Evolutionary conservation across 1,139 yeast genomes (phyloP), one percentile per base, ranked within the genome.

Genomic region (Arxiozyma telluris): DNA sequence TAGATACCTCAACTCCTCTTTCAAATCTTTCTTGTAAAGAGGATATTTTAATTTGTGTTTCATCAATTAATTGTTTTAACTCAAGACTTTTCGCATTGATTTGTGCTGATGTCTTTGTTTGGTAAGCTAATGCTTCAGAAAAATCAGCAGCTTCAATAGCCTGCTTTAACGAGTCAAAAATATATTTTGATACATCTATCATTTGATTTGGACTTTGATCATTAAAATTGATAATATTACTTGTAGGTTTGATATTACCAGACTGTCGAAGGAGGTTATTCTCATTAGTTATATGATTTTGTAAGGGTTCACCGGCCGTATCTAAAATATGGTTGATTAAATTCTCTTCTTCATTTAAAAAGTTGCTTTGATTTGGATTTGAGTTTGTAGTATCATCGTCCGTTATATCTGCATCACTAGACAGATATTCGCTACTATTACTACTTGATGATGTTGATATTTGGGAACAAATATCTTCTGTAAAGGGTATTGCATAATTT

Each of bases 81-180:
- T 65, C 69, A 39, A 65, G 50, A 52, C 68, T 65, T 48, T 64
- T 65, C 17, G 66, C 59, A 53, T 67, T 67, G 21, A 67, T 60
- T 20, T 61, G 53, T 2, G 69, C 71, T 12, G 71, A 67, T 1
- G 68, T 65, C 54, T 64, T 67, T 23, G 70, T 60, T 48, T 67
- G 71, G 27, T 63, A 51, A 1, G 69, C 61, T 20, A 67, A 50
- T 5, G 69, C 60, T 41, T 64, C 65, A 11, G 70, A 64, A 46
- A 67, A 67, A 54, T 66, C 69, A 3, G 63, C 62, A n/a, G 63
- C 51, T 34, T 66, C 63, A 4, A 66, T 57, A 1, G 70, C 56
- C 30, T 64, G 64, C 21, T 54, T 51, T 41, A 67, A 50, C 2
- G 70, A 64, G 20, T 65, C 64, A 50, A 65, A 65, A n/a, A 67